Percentiles rank a stretch among this genome's conserved stretches.
Evolutionary conservation across 176 grass and related monocot species (phyloP).

Genomic region (Avena sativa): DNA sequence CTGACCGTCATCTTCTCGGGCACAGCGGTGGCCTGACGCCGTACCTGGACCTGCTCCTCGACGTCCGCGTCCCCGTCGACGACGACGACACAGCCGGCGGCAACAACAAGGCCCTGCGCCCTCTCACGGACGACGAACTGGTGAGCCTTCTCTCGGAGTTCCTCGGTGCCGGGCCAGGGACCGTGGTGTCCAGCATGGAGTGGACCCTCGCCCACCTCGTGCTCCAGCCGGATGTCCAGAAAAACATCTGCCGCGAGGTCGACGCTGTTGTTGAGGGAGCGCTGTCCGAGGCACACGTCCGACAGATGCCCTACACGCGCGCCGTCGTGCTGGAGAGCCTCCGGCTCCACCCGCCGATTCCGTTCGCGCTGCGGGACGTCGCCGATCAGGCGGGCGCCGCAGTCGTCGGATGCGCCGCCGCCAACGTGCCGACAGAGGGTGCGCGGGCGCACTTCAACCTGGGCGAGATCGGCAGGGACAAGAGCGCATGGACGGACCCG

Average conservation of each 20-base stretch:
- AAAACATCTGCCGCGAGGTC: neutral
- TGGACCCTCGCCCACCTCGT: neutral
- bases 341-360: neutral
- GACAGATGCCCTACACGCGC: neutral
- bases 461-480: neutral
- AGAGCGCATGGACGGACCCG: neutral
- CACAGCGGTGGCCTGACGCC: neutral
- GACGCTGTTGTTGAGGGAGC: too few species aligned
- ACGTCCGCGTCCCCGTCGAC: slow-evolving; percentile 4
- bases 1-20: neutral
- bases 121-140: neutral
- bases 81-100: neutral
- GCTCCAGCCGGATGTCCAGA: neutral
- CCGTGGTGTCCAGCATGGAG: neutral
- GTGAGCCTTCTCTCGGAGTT: neutral
- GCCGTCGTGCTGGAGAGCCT: neutral
- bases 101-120: neutral
- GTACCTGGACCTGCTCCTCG: neutral
- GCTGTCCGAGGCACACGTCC: neutral
- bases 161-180: neutral
- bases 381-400: neutral
- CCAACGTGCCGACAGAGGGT: too few species aligned
- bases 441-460: too few species aligned
- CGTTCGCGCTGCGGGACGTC: neutral
- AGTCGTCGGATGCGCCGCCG: neutral